A percentile compares a stretch with the other conserved stretches of the same genome.
phyloP scores from a whole-genome alignment of 495 filamentous ascomycete species.

The Pseudevernia furfuracea region DNA sequence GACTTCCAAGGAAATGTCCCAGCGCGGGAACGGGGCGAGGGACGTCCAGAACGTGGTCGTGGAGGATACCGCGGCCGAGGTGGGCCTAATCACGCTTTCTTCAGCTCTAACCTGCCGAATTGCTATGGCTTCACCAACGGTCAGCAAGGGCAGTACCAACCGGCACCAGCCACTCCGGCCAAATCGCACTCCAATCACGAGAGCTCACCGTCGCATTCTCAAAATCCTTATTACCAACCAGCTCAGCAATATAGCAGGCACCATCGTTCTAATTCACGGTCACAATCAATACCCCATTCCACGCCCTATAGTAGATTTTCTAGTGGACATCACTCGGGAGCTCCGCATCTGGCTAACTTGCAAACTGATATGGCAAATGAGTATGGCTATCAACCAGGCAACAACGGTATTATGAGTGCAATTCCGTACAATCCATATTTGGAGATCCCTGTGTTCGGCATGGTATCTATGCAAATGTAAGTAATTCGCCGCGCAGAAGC shows the following conservation, averaged over 20 bases:
- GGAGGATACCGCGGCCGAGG: slow-evolving; percentile 50
- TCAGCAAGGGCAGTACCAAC: slow-evolving; percentile 37
- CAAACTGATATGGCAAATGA: slow-evolving; percentile 33
- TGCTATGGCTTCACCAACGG: slow-evolving; percentile 37
- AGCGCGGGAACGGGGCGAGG: slow-evolving; percentile 40
- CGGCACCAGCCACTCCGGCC: slow-evolving; percentile 28
- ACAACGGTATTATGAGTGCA: slow-evolving; percentile 53
- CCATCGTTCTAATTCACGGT: slow-evolving; percentile 39
- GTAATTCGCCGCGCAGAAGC: slow-evolving; percentile 17
- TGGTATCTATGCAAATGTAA: slow-evolving; percentile 64
- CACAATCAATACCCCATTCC: slow-evolving; percentile 44
- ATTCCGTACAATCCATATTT: slow-evolving; percentile 50
- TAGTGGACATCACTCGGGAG: slow-evolving; percentile 27
- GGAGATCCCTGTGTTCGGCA: slow-evolving; percentile 47
- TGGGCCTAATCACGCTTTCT: slow-evolving; percentile 36
- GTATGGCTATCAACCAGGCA: slow-evolving; percentile 46
- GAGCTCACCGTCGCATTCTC: slow-evolving; percentile 25
- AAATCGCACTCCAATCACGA: slow-evolving; percentile 25
- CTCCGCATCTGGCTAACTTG: slow-evolving; percentile 25
- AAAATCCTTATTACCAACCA: slow-evolving; percentile 15
- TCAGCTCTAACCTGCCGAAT: slow-evolving; percentile 33
- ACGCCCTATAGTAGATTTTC: slow-evolving; percentile 27
- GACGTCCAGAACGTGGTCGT: slow-evolving; percentile 45
- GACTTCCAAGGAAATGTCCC: slow-evolving; percentile 25
- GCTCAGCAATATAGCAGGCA: slow-evolving; percentile 23